Conservation (phyloP, 2,329 filamentous ascomycete genomes). For the Pestalotiopsis fici region DNA sequence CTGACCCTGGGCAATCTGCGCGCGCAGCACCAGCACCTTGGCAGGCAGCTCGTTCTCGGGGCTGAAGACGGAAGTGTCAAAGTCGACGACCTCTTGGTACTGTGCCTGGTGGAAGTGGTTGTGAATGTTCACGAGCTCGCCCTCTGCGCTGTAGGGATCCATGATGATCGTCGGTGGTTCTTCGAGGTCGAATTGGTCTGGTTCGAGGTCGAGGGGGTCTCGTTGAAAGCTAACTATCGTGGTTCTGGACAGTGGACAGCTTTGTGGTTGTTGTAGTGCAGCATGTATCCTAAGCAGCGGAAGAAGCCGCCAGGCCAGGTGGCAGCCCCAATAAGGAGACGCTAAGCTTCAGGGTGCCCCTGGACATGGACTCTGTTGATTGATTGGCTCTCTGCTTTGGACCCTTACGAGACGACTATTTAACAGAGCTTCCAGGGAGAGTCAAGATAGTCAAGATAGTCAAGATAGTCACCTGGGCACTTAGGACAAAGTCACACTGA, state of each 20-base stretch:
- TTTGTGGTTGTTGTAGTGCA: not conserved
- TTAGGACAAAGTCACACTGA: too few species aligned
- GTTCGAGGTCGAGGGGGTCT: not conserved
- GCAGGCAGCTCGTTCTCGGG: conserved; percentile 76
- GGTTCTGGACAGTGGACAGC: not conserved
- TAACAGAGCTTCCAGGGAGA: too few species aligned
- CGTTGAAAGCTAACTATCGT: conserved; percentile 1
- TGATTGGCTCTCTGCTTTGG: not conserved
- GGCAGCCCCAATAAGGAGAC: conserved; percentile 8
- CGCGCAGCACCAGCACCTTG: conserved; percentile 76
- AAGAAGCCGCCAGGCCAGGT: conserved; percentile 20
- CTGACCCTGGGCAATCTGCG: conserved; percentile 81
- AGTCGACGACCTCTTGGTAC: conserved; percentile 84
- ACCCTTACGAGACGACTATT: not conserved
- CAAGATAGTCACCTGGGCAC: too few species aligned
- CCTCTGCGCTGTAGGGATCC: conserved; percentile 72
- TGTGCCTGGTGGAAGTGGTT: conserved; percentile 78
- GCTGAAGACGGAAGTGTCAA: conserved; percentile 79
- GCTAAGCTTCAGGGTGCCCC: not conserved
- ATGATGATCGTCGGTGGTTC: conserved; percentile 47
- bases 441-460: too few species aligned
- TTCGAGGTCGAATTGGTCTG: conserved; percentile 1
- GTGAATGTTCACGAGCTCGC: conserved; percentile 72
- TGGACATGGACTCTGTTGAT: not conserved
- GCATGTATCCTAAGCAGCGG: conserved; percentile 6